Conservation (phyloP, 371 early-diverging fungal species). For the Zychaea mexicana region DNA sequence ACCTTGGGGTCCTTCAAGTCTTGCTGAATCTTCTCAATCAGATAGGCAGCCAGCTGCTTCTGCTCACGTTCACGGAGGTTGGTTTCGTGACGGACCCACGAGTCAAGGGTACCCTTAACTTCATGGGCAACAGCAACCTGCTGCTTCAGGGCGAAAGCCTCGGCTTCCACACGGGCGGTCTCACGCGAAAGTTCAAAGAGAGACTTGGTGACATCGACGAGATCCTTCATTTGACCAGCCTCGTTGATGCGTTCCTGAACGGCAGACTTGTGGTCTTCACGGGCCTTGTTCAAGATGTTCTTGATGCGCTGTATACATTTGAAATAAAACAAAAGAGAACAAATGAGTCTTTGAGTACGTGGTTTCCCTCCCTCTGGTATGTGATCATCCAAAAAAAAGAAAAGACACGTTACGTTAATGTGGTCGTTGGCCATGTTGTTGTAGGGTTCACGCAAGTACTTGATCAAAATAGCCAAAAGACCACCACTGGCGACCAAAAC, state of each 20-base stretch:
- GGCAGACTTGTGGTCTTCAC: constrained; percentile 88
- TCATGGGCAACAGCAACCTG: constrained; percentile 81
- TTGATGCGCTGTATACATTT: constrained; percentile 62
- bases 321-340: background rate
- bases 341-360: background rate
- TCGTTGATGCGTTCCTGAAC: constrained; percentile 87
- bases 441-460: constrained; percentile 82
- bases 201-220: constrained; percentile 91
- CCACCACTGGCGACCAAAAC: constrained; percentile 75
- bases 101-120: constrained; percentile 88
- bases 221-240: constrained; percentile 90
- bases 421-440: constrained; percentile 85
- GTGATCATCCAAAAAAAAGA: background rate
- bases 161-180: constrained; percentile 89
- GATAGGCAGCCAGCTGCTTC: constrained; percentile 80
- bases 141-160: constrained; percentile 94
- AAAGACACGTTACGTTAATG: constrained; percentile 51
- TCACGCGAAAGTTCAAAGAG: constrained; percentile 93
- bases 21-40: constrained; percentile 84
- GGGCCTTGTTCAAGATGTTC: constrained; percentile 80
- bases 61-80: constrained; percentile 93
- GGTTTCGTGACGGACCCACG: constrained; percentile 96
- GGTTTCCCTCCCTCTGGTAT: background rate
- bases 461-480: constrained; percentile 76
- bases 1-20: constrained; percentile 83